Evolutionary conservation across 1,139 yeast species (phyloP).

Genomic region (Nakaseomyces bracarensis): DNA sequence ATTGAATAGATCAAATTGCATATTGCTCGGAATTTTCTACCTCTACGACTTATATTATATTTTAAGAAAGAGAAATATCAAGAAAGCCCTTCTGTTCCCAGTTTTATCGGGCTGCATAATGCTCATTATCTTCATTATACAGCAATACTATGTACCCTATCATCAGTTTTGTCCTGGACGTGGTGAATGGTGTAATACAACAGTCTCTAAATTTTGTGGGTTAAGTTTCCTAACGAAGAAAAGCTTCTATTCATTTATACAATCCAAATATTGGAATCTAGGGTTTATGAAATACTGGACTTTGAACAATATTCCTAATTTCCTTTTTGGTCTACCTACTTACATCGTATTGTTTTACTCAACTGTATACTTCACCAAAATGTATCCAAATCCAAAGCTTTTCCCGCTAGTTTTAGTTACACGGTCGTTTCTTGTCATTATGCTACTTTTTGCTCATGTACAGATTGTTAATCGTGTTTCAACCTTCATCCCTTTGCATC

Average conservation of each 20-base stretch:
- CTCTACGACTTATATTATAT: conserved; percentile 45
- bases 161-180: conserved; percentile 56
- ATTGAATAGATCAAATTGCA: conserved; percentile 65
- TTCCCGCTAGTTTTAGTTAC: conserved; percentile 40
- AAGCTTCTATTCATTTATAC: conserved; percentile 67
- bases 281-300: conserved; percentile 86
- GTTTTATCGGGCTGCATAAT: conserved; percentile 50
- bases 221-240: conserved; percentile 29
- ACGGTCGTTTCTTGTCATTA: conserved; percentile 40
- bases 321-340: conserved; percentile 68
- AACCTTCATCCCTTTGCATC: conserved; percentile 64
- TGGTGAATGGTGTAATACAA: conserved; percentile 65
- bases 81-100: conserved; percentile 28
- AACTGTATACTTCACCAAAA: conserved; percentile 27
- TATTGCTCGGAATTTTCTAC: conserved; percentile 63
- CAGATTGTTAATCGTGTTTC: conserved; percentile 78
- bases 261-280: conserved; percentile 70
- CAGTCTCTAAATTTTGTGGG: conserved; percentile 29
- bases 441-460: conserved; percentile 63
- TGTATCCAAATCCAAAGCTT: conserved; percentile 23
- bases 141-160: conserved; percentile 48
- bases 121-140: conserved; percentile 38
- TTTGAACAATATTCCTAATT: conserved; percentile 69
- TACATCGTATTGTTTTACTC: conserved; percentile 36
- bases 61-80: conserved; percentile 13